Evolutionary conservation across 805 yeast genomes (phyloP), one percentile per base, ranked within the genome.

Genomic region (Candida saitoana): DNA sequence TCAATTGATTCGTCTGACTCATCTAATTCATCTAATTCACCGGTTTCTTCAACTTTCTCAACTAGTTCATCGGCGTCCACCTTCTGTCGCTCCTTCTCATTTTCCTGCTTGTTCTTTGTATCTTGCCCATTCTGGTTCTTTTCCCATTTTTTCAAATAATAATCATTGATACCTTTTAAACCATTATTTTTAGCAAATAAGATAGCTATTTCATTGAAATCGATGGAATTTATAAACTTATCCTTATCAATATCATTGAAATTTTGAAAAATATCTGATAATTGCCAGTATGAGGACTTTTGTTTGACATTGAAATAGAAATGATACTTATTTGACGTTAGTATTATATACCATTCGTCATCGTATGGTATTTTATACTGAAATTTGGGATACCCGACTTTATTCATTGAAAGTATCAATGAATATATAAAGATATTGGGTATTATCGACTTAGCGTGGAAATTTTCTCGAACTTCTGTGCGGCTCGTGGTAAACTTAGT

Each of bases 251-350:
- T 57, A 15, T 55, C 54, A 15, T 54, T 49, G 25, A 34, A 36
- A 3, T 39, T 27, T 17, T 44, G 33, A 17, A 44, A 42, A 1
- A 65, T 38, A 34, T 65, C 69, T 12, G 47, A 35, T 18, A 64
- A 43, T 49, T 65, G 71, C 72, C 72, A 66, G 36, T 54, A 61
- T 5, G 69, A 57, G 17, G 39, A 18, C 16, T 45, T 44, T 3
- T 46, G 42, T 1, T 18, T 39, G 11, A 41, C 29, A 46, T 65
- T 54, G 44, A 50, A 66, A 49, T 66, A 66, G 43, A 63, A 66
- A 44, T 66, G 72, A 16, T 40, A 30, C 0, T 55, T 56, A 2
- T 44, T 48, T 7, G 54, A 42, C 3, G 66, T 61, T 11, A 66
- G 40, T 15, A 65, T 55, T 8, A 66, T 44, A 33, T 53, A 50